phyloP scores from a whole-genome alignment of 73 alveolate species.

The Stentor coeruleus region DNA sequence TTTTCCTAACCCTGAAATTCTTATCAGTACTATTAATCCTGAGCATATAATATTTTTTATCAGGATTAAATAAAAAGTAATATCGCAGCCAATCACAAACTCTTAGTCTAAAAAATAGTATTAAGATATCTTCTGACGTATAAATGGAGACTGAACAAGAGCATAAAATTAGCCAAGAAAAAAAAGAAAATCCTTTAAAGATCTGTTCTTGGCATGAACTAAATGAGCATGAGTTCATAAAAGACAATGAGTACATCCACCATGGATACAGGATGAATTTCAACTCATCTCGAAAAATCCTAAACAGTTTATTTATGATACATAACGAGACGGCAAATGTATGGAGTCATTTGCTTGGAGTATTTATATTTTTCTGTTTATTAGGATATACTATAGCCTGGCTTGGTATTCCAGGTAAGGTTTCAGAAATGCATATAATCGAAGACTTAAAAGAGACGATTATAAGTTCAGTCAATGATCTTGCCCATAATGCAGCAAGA shows the following conservation, averaged over 20 bases:
- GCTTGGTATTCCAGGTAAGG: background rate
- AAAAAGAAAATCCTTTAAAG: background rate
- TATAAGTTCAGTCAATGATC: background rate
- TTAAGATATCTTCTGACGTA: no score
- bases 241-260: slow-evolving; percentile 71
- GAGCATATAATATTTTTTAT: no score
- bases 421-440: background rate
- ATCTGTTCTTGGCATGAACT: no score
- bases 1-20: no score
- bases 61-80: no score
- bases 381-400: no score
- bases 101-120: no score
- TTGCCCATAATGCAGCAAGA: background rate
- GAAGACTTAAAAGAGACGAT: background rate
- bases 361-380: background rate
- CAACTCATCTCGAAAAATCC: slow-evolving; percentile 43
- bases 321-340: slow-evolving; percentile 80
- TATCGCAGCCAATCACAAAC: no score
- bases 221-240: slow-evolving; percentile 5
- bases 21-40: no score
- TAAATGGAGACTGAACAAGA: no score
- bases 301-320: slow-evolving; percentile 57
- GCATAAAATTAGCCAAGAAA: background rate
- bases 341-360: slow-evolving; percentile 82
- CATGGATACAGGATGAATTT: slow-evolving; percentile 74